A percentile compares a stretch with the other conserved stretches of the same genome.
Evolutionary conservation across 805 yeast genomes (phyloP).

Genomic region (Wickerhamiella parazyma): DNA sequence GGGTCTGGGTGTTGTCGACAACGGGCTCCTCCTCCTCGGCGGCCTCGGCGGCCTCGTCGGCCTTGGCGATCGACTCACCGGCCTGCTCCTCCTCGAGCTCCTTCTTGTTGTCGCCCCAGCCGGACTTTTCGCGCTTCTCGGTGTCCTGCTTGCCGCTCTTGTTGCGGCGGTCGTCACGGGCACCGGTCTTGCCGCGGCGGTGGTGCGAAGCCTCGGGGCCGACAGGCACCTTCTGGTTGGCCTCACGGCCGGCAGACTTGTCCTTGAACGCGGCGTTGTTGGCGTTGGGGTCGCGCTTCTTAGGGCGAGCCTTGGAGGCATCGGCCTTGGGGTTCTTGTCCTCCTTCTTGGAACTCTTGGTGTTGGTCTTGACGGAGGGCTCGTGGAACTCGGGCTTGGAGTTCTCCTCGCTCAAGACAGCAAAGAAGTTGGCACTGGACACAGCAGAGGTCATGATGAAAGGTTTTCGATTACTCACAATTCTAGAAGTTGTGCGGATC

Average conservation of each 20-base stretch:
- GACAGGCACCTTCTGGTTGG: slow-evolving; percentile 35
- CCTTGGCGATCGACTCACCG: slow-evolving; percentile 31
- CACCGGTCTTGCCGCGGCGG: slow-evolving; percentile 36
- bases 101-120: slow-evolving; percentile 74
- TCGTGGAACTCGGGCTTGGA: slow-evolving; percentile 40
- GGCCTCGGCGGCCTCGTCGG: slow-evolving; percentile 27
- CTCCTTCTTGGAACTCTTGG: slow-evolving; percentile 68
- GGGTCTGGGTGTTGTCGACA: slow-evolving; percentile 42
- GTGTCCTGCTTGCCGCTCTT: slow-evolving; percentile 76
- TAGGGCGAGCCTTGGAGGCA: slow-evolving; percentile 48
- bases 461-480: slow-evolving; percentile 1
- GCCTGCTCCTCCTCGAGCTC: slow-evolving; percentile 52
- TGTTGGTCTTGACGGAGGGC: slow-evolving; percentile 54
- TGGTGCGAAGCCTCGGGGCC: slow-evolving; percentile 42
- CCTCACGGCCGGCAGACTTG: slow-evolving; percentile 55
- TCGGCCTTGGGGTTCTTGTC: slow-evolving; percentile 36
- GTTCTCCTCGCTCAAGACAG: slow-evolving; percentile 17
- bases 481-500: background rate
- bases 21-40: slow-evolving; percentile 36
- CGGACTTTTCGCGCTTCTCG: slow-evolving; percentile 67
- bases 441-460: slow-evolving; percentile 15
- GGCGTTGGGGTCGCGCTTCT: slow-evolving; percentile 42
- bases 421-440: slow-evolving; percentile 19
- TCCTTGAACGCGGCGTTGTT: slow-evolving; percentile 77
- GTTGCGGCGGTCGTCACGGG: slow-evolving; percentile 67